phyloP scores from a whole-genome alignment of 2,329 filamentous ascomycete species.

The Stagonosporopsis rhizophila region DNA sequence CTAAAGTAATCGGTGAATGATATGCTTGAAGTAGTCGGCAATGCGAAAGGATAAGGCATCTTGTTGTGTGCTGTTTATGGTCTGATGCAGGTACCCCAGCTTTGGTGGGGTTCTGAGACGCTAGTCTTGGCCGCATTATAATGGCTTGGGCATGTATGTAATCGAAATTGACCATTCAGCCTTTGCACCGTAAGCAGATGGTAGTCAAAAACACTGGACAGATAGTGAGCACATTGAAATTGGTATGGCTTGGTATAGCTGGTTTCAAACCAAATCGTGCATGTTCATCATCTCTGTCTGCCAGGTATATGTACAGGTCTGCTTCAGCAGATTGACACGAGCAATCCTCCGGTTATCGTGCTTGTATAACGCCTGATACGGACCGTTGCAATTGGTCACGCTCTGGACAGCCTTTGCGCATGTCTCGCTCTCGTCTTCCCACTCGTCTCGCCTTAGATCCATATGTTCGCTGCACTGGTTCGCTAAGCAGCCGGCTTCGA shows the following conservation, averaged over 20 bases:
- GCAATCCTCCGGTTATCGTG: constrained; percentile 16
- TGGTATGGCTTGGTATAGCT: constrained; percentile 1
- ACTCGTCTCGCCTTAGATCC: neutral
- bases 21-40: constrained; percentile 89
- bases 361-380: constrained; percentile 20
- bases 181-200: constrained; percentile 8
- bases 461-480: constrained; percentile 34
- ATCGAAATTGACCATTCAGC: neutral
- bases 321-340: constrained; percentile 28
- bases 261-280: constrained; percentile 16
- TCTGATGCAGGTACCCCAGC: constrained; percentile 36
- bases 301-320: constrained; percentile 41
- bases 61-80: constrained; percentile 21
- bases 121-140: constrained; percentile 21
- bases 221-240: neutral
- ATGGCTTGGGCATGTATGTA: constrained; percentile 1
- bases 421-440: constrained; percentile 2
- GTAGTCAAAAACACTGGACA: neutral
- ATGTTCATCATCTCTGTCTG: constrained; percentile 26
- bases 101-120: constrained; percentile 30
- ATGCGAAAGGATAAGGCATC: constrained; percentile 89
- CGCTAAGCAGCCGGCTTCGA: constrained; percentile 16
- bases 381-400: constrained; percentile 17
- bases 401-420: constrained; percentile 7
- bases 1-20: constrained; percentile 79